Evolutionary conservation across 331 rosid genomes (phyloP), one percentile per base, ranked within the genome.

Genomic region (Saraca asoca): DNA sequence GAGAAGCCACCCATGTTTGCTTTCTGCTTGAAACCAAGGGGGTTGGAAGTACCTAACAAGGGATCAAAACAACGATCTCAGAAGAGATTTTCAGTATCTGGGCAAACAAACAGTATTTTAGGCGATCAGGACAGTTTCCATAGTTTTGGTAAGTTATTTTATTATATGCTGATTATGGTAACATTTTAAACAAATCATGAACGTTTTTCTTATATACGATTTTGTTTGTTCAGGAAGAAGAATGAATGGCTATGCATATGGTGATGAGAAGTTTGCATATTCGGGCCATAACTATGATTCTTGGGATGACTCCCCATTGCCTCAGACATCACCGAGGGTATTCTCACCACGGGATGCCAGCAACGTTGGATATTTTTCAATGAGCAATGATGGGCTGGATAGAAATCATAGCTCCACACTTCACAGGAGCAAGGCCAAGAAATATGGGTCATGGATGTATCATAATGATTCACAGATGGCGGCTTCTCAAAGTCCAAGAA

Each of bases 1-100:
- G 97, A 90, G 81, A 94, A 94, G 85, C 97, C 99, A 5, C 84
- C 83, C 46, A 86, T 90, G 95, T 88, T 78, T 77, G 99, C 99
- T 16, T 94, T 94, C 74, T 94, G 99, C 79, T 64, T 88, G 80
- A 94, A 90, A 80, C 99, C 99, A 50, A 82, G 96, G 71, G 99
- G 97, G 17, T 75, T 94, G 77, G 96, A 90, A 78, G 82, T 83
- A 71, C 78, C 71, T 53, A 86, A 88, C 81, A 90, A 78, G 80
- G 99, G 88, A 55, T 81, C 90, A 15, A 94, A 81, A 58, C 95
- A 90, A 48, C 82, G 99, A 70, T 85, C 99, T 2, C 97, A 90
- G 11, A 85, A 79, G 87, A 94, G 39, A 72, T 64, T 78, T 74
- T 85, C 93, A 18, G 69, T 90, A 72, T 62, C 91, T 53, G 91